Conservation (phyloP, 495 filamentous ascomycete genomes). For the Xylaria telfairii region DNA sequence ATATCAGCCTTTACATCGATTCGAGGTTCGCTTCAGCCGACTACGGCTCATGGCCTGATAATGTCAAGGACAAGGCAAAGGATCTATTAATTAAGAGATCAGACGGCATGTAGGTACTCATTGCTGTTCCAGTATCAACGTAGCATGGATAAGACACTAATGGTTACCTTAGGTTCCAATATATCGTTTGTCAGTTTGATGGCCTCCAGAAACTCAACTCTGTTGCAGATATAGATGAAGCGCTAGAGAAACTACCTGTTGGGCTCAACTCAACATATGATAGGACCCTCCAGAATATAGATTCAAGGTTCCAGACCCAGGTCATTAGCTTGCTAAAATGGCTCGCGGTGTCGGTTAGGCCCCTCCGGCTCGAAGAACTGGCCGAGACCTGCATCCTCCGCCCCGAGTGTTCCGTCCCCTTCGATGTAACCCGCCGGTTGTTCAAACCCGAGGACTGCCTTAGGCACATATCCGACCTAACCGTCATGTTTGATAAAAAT, state of each 20-base stretch:
- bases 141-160: conserved; percentile 8
- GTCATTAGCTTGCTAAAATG: conserved; percentile 42
- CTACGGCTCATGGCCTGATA: conserved; percentile 21
- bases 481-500: no score
- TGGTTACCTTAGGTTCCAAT: conserved; percentile 48
- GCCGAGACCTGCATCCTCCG: conserved; percentile 32
- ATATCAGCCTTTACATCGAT: conserved; percentile 33
- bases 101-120: conserved; percentile 44
- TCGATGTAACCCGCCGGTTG: conserved; percentile 16
- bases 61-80: conserved; percentile 24
- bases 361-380: conserved; percentile 35
- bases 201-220: conserved; percentile 39
- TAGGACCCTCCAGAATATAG: conserved; percentile 44
- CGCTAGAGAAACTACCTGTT: conserved; percentile 42
- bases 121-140: not conserved
- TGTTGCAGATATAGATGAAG: conserved; percentile 31
- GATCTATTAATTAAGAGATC: conserved; percentile 36
- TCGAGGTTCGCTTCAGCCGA: not conserved
- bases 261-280: conserved; percentile 48
- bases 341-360: conserved; percentile 35
- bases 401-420: conserved; percentile 14
- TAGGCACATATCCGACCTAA: conserved; percentile 12
- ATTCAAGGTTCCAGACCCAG: conserved; percentile 23
- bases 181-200: conserved; percentile 50
- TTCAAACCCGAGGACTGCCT: conserved; percentile 24